phyloP scores from a whole-genome alignment of 2,329 filamentous ascomycete species.

The Botrytis paeoniae region DNA sequence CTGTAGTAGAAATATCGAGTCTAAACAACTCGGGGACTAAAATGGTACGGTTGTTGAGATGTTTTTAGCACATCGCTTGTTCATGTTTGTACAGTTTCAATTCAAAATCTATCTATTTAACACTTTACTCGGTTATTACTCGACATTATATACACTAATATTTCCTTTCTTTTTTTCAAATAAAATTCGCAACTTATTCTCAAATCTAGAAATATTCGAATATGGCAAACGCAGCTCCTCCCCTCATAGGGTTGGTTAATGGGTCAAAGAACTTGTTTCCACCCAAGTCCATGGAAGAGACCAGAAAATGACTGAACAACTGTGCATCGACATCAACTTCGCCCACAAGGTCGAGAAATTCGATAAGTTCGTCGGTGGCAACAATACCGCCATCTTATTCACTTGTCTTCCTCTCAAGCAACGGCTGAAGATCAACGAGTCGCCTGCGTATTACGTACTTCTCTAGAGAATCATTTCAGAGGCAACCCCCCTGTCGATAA shows the following conservation, averaged over 20 bases:
- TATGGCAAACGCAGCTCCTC: background rate
- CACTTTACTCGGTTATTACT: background rate
- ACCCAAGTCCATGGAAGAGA: background rate
- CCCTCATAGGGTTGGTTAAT: background rate
- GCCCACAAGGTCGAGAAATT: background rate
- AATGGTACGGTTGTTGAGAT: background rate
- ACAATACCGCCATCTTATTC: background rate
- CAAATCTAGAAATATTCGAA: background rate
- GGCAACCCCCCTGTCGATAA: background rate
- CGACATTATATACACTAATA: background rate
- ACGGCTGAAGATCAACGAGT: background rate
- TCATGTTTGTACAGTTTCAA: background rate
- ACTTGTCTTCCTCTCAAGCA: background rate
- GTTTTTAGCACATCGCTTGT: background rate
- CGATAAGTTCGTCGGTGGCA: background rate
- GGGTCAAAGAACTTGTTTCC: background rate
- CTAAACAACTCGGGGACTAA: background rate
- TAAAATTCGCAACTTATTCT: background rate
- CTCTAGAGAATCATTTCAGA: background rate
- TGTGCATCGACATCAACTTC: background rate
- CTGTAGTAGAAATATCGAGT: background rate
- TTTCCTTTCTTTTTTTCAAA: background rate
- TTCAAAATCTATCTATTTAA: background rate
- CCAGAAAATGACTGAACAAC: background rate
- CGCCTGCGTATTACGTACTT: background rate